These are phyloP conservation scores for Galerina marginata DNA, from an alignment of 768 basidiomycete genomes.

Conservation along the genomic window DNA sequence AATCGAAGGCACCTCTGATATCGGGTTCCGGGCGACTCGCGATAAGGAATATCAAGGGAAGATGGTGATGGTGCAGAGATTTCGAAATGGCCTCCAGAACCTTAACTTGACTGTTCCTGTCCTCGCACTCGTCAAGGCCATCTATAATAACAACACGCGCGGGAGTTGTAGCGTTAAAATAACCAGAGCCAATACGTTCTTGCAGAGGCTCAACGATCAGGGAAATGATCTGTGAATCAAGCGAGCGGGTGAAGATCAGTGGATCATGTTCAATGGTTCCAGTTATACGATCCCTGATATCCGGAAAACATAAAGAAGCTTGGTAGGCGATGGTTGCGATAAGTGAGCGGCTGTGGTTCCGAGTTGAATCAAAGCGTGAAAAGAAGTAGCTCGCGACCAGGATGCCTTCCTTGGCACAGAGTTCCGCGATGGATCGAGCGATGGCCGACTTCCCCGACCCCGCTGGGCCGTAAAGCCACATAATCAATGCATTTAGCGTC, in stretches of 20 bases:
- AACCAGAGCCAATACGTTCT: not conserved
- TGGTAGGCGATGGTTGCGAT: not conserved
- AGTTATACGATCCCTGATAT: no score
- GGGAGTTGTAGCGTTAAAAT: not conserved
- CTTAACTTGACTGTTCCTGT: not conserved
- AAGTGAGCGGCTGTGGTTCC: not conserved
- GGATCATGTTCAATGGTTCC: no score
- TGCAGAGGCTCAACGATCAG: not conserved
- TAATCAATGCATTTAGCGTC: not conserved
- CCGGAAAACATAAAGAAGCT: no score
- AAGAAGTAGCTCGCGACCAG: conserved; percentile 7
- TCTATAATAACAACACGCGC: not conserved
- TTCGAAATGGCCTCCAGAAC: not conserved
- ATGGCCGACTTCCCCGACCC: not conserved
- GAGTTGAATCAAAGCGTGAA: not conserved
- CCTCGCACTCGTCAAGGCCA: conserved; percentile 5
- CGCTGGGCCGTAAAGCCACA: conserved; percentile 1
- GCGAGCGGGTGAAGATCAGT: not conserved
- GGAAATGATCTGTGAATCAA: not conserved
- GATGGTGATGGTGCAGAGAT: not conserved
- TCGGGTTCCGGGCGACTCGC: conserved; percentile 1
- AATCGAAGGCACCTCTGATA: not conserved
- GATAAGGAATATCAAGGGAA: not conserved
- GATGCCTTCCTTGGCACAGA: not conserved
- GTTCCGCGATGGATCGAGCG: not conserved